Conservation (phyloP, 2,329 filamentous ascomycete species). For the Aurifilum marmelostoma region DNA sequence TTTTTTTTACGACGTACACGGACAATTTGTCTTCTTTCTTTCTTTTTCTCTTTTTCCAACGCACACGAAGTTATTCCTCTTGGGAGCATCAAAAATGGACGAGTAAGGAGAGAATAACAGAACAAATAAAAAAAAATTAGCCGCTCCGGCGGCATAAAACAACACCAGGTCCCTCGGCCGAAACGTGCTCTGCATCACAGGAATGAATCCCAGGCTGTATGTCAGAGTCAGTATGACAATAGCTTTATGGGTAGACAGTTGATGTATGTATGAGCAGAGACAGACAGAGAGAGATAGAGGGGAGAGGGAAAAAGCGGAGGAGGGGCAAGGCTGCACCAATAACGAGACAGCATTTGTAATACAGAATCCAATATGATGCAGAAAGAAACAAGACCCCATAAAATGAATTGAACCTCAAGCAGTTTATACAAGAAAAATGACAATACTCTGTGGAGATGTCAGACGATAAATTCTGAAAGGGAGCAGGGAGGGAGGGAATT, state of each 20-base stretch:
- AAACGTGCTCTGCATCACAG: background rate
- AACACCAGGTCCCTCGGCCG: background rate
- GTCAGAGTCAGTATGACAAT: background rate
- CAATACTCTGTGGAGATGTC: too few species aligned
- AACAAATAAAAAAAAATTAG: slow-evolving; percentile 23
- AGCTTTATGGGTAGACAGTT: too few species aligned
- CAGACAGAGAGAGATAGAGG: too few species aligned
- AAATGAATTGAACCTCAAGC: background rate
- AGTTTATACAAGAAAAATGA: background rate
- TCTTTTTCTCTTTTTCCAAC: background rate
- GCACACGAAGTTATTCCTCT: background rate
- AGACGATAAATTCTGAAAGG: too few species aligned
- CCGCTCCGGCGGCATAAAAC: slow-evolving; percentile 14
- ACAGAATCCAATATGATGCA: background rate
- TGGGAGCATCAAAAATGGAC: background rate
- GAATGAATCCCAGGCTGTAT: background rate
- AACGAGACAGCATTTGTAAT: background rate
- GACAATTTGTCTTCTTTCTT: background rate
- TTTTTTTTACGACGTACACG: background rate
- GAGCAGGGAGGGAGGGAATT: too few species aligned
- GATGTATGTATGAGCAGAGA: too few species aligned
- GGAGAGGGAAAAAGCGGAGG: too few species aligned
- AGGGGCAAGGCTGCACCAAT: too few species aligned
- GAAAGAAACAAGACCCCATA: background rate
- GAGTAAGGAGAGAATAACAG: slow-evolving; percentile 15